Base-by-base conservation (phyloP, 805 yeast genomes). In the Yarrowia hollandica region DNA sequence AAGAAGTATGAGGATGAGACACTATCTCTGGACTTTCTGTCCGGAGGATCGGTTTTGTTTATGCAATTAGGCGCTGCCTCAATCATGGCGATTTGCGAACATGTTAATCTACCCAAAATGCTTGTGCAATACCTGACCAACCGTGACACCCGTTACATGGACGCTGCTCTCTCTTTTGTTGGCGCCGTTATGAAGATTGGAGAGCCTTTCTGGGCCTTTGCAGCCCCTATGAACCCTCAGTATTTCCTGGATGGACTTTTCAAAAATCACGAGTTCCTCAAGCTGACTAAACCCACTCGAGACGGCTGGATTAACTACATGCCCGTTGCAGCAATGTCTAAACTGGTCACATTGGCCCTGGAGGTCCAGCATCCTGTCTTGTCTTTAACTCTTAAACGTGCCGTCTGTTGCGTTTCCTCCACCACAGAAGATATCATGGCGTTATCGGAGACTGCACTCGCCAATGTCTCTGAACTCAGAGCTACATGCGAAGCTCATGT, bases 121-220 rank as follows among this genome's bases (percentile, higher is more conserved):
- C 34, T 52, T 7, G 18, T 35, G 2, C 15, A 21, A 11, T 37
- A 52, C 35, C 31, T 52, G 12, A 25, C 58, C 5, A 22, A 25
- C 19, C 23, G 26, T 2, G 33, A 23, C 9, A 5, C 35, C 5
- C 34, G 31, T 2, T 11, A 26, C 21, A 7, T 52, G 30, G 58
- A 37, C 10, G 44, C 58, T 9, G 44, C 44, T 9, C 44, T 52
- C 26, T 23, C 58, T 3, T 28, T 52, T 19, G 9, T 35, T 23
- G 58, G 58, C 5, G 58, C 42, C 2, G 44, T 52, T 8, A 52
- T 52, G 58, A 34, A 28, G n/a, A 35, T 48, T 14, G 55, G 34
- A 8, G 26, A 21, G 18, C 26, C 58, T 3, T 52, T 52, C 26
- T 52, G 58, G 58, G 58, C 31, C 4, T 37, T 35, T 37, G 34